These are phyloP conservation scores for Rhodamnia argentea DNA, from an alignment of 345 rosid species.

Conservation along the genomic window DNA sequence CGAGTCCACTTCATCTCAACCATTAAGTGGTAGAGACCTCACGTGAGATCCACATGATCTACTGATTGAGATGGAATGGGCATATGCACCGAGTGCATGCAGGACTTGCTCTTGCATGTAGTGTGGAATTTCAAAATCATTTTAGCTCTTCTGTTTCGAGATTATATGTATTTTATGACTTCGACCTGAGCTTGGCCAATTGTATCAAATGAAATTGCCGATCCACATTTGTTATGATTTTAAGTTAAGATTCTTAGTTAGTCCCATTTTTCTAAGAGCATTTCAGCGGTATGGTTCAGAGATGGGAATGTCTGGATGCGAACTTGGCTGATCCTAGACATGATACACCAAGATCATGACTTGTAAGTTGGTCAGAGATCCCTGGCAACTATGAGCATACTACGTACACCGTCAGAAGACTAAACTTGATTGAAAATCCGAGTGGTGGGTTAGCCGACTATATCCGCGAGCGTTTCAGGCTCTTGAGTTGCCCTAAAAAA, in stretches of 20 bases:
- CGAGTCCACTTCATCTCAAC: not conserved
- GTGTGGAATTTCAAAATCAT: not conserved
- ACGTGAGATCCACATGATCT: not conserved
- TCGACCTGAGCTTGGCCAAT: not conserved
- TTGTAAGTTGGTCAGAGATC: not conserved
- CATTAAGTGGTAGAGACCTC: not conserved
- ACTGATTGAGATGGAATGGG: not conserved
- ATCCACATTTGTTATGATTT: not conserved
- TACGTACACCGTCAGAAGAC: not conserved
- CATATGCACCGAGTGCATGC: not conserved
- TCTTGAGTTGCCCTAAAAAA: not conserved
- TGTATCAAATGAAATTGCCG: not conserved
- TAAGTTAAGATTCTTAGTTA: not conserved
- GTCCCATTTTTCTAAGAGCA: not conserved
- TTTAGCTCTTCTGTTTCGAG: not conserved
- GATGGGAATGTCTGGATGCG: not conserved
- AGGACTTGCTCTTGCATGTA: not conserved
- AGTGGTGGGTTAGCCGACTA: not conserved
- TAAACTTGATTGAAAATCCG: not conserved
- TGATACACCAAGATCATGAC: not conserved
- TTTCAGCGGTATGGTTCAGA: not conserved
- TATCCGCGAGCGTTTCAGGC: not conserved
- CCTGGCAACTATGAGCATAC: not conserved
- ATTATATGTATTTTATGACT: not conserved
- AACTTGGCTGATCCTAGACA: not conserved